Conservation (phyloP, 2,329 filamentous ascomycete species). For the Raffaelea deltoideospora region DNA sequence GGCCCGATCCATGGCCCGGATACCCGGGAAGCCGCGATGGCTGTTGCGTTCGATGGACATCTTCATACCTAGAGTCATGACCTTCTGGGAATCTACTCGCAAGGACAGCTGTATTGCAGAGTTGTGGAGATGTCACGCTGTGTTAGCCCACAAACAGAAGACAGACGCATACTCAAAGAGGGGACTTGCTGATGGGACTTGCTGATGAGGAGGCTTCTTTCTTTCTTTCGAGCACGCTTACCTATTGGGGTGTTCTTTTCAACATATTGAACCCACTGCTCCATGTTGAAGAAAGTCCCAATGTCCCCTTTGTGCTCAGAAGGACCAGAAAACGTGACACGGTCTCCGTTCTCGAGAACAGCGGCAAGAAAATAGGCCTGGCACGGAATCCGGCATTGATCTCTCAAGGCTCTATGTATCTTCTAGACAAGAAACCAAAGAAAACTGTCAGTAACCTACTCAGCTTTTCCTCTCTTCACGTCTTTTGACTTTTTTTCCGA, state of each 20-base stretch:
- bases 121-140: not conserved
- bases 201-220: not conserved
- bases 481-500: not conserved
- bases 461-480: not conserved
- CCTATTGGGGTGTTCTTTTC: conserved; percentile 21
- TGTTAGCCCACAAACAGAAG: not conserved
- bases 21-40: not conserved
- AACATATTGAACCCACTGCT: conserved; percentile 21
- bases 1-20: not conserved
- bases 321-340: conserved; percentile 30
- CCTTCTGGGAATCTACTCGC: not conserved
- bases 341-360: conserved; percentile 30
- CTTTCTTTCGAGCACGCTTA: conserved; percentile 11
- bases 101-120: no score
- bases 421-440: conserved; percentile 4
- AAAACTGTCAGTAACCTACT: no score
- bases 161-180: not conserved
- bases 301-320: conserved; percentile 22
- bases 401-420: conserved; percentile 34
- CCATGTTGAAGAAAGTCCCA: conserved; percentile 29
- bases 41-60: not conserved
- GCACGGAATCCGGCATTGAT: conserved; percentile 35
- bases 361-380: conserved; percentile 37
- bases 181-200: not conserved
- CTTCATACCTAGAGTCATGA: not conserved